Evolutionary conservation across 2,329 filamentous ascomycete genomes (phyloP).

Genomic region (Fusarium nygamai): DNA sequence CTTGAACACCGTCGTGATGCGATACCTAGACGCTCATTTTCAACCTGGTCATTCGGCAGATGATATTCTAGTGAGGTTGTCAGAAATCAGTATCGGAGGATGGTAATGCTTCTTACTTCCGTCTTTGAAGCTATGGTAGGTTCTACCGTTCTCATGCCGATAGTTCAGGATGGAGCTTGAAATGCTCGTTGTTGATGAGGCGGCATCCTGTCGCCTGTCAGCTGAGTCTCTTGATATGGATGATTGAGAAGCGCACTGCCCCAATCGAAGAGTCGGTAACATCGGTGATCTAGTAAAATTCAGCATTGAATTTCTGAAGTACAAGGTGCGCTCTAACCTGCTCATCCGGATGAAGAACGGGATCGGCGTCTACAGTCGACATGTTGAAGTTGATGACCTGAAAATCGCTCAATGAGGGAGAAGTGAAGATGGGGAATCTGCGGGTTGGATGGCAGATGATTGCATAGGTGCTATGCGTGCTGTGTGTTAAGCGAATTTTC

Average conservation of each 20-base stretch:
- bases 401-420: background rate
- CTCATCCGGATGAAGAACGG: background rate
- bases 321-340: too few species aligned
- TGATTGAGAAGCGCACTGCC: background rate
- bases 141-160: slow-evolving; percentile 13
- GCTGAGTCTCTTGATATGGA: accelerated
- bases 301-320: background rate
- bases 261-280: background rate
- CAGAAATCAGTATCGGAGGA: accelerated
- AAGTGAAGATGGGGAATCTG: background rate
- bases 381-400: background rate
- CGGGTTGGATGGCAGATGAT: background rate
- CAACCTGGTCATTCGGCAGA: background rate
- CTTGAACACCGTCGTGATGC: accelerated
- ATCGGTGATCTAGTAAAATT: accelerated
- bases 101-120: background rate
- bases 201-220: background rate
- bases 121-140: slow-evolving; percentile 9
- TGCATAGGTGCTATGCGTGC: accelerated
- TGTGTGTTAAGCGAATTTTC: background rate
- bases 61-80: background rate
- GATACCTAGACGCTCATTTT: background rate
- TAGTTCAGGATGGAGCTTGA: background rate
- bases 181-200: background rate
- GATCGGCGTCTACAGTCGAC: background rate